Evolutionary conservation across 768 basidiomycete genomes (phyloP).

Genomic region (Xerocomellus amylosporus): DNA sequence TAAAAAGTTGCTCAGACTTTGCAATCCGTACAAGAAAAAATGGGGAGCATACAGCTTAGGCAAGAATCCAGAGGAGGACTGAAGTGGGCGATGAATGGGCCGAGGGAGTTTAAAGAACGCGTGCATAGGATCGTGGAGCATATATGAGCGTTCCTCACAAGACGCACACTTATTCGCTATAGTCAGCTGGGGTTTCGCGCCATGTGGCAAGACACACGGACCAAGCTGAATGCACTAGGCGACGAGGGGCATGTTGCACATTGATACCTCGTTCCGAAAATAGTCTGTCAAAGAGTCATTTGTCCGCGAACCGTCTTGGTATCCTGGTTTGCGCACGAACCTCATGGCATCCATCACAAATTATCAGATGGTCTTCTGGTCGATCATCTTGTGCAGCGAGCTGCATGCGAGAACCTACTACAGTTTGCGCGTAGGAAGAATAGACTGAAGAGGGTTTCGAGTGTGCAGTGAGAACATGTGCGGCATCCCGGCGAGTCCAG

Average conservation of each 20-base stretch:
- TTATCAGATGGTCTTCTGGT: conserved; percentile 52
- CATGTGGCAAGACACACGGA: conserved; percentile 29
- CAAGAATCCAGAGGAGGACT: conserved; percentile 56
- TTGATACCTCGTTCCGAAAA: conserved; percentile 80
- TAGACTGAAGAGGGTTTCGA: conserved; percentile 57
- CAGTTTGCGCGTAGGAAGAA: conserved; percentile 64
- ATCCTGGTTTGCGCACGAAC: conserved; percentile 36
- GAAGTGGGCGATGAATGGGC: conserved; percentile 64
- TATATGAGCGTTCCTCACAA: conserved; percentile 78
- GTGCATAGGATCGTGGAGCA: conserved; percentile 79
- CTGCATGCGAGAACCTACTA: conserved; percentile 53
- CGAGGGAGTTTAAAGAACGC: conserved; percentile 85
- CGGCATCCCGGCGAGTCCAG: conserved; percentile 76
- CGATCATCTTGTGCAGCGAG: conserved; percentile 30
- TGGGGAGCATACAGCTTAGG: conserved; percentile 55
- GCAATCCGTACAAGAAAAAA: not conserved
- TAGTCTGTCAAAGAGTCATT: conserved; percentile 43
- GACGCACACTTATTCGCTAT: conserved; percentile 57
- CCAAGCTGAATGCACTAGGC: conserved; percentile 70
- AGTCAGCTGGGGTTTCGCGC: not conserved
- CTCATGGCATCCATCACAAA: conserved; percentile 59
- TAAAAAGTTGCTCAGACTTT: conserved; percentile 9
- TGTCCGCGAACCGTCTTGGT: not conserved
- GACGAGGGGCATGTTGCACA: conserved; percentile 86
- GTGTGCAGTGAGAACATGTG: conserved; percentile 50